Percentiles rank a stretch among this genome's conserved stretches.
Conservation (phyloP, 345 rosid species). For the Eucalyptus paniculata region DNA sequence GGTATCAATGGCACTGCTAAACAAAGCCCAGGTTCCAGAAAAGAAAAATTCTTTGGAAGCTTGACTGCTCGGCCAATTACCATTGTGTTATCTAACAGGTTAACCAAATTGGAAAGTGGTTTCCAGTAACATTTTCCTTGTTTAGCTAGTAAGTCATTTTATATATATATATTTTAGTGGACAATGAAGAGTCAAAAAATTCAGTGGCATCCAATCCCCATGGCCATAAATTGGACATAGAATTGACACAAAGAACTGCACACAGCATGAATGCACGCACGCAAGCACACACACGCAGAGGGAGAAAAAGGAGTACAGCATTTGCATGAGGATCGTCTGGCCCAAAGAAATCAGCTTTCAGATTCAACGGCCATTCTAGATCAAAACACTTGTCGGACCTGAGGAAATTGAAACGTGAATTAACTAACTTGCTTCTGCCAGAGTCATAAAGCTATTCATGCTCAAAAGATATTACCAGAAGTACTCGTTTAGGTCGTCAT, state of each 20-base stretch:
- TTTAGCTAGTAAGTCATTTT: background rate
- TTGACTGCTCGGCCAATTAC: background rate
- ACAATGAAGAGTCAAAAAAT: background rate
- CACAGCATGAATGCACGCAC: background rate
- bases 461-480: conserved; percentile 61
- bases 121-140: background rate
- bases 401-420: background rate
- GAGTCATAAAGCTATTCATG: background rate
- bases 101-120: background rate
- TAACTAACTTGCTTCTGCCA: background rate
- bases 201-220: background rate
- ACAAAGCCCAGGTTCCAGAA: background rate
- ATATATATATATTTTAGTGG: background rate
- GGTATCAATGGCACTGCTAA: background rate
- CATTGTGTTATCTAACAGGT: background rate
- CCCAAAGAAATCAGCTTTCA: conserved; percentile 57
- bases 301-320: conserved; percentile 20
- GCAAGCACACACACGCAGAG: background rate
- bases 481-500: conserved; percentile 96
- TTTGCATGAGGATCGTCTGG: conserved; percentile 34
- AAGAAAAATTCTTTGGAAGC: background rate
- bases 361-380: conserved; percentile 68
- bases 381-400: conserved; percentile 77
- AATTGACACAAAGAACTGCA: background rate
- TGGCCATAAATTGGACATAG: background rate